These are phyloP conservation scores for Oenanthe javanica DNA, from an alignment of 140 eudicot species.

Conservation along the genomic window DNA sequence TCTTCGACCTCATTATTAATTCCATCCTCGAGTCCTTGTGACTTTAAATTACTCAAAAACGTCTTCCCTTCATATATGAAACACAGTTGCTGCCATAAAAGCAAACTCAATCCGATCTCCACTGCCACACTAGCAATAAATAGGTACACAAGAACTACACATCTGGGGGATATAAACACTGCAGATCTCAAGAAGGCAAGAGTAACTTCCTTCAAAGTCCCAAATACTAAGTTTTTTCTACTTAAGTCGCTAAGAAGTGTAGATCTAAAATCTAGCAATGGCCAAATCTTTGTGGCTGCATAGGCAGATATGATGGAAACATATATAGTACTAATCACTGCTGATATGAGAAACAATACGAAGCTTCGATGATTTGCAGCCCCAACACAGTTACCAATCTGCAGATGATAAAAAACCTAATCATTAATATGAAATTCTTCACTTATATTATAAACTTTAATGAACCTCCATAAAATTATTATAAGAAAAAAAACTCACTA, in stretches of 20 bases:
- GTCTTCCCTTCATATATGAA: conserved; percentile 74
- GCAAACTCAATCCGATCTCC: conserved; percentile 68
- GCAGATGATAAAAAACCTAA: conserved; percentile 15
- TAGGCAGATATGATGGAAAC: conserved; percentile 50
- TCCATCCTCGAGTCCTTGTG: conserved; percentile 16
- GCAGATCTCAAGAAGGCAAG: conserved; percentile 62
- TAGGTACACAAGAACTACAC: conserved; percentile 72
- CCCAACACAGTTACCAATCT: conserved; percentile 97
- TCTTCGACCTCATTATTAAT: conserved; percentile 35
- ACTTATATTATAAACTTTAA: neutral
- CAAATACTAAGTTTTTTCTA: conserved; percentile 7
- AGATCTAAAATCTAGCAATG: conserved; percentile 37
- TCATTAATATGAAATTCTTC: neutral
- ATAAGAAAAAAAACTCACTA: neutral
- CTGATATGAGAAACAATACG: conserved; percentile 71
- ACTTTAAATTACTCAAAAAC: conserved; percentile 62
- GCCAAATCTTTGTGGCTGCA: conserved; percentile 49
- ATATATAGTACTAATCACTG: conserved; percentile 65
- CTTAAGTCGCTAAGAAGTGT: conserved; percentile 21
- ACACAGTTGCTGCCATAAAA: conserved; percentile 89
- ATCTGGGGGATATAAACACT: conserved; percentile 48
- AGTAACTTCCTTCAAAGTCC: conserved; percentile 30
- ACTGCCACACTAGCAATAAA: conserved; percentile 74
- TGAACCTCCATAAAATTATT: no score
- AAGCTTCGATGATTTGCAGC: conserved; percentile 78